Evolutionary conservation across 441 rosid genomes (phyloP).

Genomic region (Metrosideros polymorpha): DNA sequence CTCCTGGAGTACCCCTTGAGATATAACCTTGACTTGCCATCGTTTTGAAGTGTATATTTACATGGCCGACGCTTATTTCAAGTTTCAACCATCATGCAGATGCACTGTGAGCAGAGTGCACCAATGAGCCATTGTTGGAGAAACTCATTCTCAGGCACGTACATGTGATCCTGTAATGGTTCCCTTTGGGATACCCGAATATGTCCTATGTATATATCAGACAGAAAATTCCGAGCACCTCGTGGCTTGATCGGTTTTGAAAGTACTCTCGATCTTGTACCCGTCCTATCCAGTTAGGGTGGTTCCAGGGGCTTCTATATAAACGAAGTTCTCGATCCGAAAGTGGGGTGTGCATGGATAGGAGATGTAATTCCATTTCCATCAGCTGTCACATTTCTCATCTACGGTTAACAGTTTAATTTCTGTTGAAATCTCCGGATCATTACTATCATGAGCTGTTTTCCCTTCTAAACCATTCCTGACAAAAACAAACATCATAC

Average conservation of each 20-base stretch:
- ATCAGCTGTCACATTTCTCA: neutral
- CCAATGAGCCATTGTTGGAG: neutral
- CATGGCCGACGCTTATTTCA: neutral
- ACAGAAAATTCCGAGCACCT: neutral
- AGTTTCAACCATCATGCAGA: neutral
- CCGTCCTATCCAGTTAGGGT: neutral
- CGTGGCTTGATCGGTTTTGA: neutral
- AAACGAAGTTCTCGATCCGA: neutral
- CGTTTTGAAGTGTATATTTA: neutral
- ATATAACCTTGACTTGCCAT: constrained; percentile 5
- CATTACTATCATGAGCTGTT: neutral
- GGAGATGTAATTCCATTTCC: neutral
- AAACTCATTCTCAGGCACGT: neutral
- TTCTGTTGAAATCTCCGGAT: neutral
- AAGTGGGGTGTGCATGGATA: neutral
- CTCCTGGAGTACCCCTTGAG: constrained; percentile 58
- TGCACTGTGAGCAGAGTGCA: neutral
- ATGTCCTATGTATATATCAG: neutral
- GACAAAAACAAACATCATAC: neutral
- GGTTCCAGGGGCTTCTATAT: neutral
- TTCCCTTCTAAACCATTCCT: neutral
- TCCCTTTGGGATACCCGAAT: neutral
- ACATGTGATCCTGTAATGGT: neutral
- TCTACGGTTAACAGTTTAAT: neutral
- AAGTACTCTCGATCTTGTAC: neutral